A percentile compares a stretch with the other conserved stretches of the same genome.
Evolutionary conservation across 208 protist genomes (phyloP).

Genomic region (Leishmania martiniquensis): DNA sequence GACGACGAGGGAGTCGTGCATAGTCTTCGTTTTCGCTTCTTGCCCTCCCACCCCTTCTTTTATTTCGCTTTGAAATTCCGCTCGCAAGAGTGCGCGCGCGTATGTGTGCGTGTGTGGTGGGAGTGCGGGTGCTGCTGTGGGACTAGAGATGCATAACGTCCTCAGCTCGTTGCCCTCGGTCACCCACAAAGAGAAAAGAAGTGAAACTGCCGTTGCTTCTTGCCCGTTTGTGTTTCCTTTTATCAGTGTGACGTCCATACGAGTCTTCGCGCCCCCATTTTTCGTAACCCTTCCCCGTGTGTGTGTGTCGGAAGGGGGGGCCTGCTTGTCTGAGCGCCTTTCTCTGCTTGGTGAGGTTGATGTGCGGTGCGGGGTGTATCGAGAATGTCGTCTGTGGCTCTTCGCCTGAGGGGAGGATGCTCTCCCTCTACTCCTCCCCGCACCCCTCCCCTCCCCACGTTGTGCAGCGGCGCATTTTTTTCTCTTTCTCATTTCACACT

Average conservation of each 20-base stretch:
- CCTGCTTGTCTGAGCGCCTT: no score
- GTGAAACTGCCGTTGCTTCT: not conserved
- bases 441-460: not conserved
- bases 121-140: not conserved
- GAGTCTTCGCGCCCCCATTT: not conserved
- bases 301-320: no score
- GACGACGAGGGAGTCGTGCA: not conserved
- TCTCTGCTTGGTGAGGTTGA: no score
- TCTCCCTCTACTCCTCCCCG: not conserved
- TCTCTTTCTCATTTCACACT: not conserved
- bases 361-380: not conserved
- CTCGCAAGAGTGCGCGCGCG: not conserved
- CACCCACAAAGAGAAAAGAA: not conserved
- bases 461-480: not conserved
- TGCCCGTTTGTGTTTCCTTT: slow-evolving; percentile 1
- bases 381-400: not conserved
- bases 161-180: not conserved
- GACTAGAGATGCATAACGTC: not conserved
- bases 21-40: not conserved
- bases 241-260: slow-evolving; percentile 16
- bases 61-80: not conserved
- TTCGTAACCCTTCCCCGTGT: not conserved
- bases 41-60: not conserved
- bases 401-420: not conserved
- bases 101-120: not conserved